A percentile compares a stretch with the other conserved stretches of the same genome.
These are phyloP conservation scores for Ascodesmis nigricans DNA, from an alignment of 495 filamentous ascomycete genomes.

Conservation along the genomic window DNA sequence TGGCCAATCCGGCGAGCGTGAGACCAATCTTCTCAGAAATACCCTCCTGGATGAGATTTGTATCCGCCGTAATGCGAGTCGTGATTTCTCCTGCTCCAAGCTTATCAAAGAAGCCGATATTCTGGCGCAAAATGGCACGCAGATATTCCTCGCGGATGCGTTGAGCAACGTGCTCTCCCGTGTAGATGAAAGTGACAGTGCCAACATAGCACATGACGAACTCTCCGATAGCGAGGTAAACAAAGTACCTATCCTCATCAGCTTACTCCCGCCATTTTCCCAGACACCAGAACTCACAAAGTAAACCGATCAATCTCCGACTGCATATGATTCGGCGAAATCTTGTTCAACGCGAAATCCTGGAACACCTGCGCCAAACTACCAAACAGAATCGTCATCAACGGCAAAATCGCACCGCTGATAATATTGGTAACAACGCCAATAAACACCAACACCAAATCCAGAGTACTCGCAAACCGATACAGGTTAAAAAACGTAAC, in stretches of 20 bases:
- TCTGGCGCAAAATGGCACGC: constrained; percentile 62
- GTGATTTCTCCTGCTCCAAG: constrained; percentile 82
- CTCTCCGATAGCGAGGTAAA: constrained; percentile 74
- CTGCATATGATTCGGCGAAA: constrained; percentile 34
- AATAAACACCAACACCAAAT: constrained; percentile 48
- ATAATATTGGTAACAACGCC: constrained; percentile 46
- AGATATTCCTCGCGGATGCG: constrained; percentile 76
- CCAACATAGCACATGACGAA: constrained; percentile 61
- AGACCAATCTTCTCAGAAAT: constrained; percentile 71
- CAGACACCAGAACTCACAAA: constrained; percentile 22
- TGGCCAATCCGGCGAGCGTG: constrained; percentile 48
- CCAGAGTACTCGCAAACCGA: constrained; percentile 55
- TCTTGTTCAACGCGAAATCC: constrained; percentile 30
- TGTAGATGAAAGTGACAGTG: constrained; percentile 82
- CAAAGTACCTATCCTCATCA: constrained; percentile 37
- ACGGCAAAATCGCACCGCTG: constrained; percentile 58
- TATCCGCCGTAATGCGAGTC: constrained; percentile 77
- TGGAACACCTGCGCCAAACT: constrained; percentile 48
- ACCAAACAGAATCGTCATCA: constrained; percentile 50
- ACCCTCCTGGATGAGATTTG: constrained; percentile 70
- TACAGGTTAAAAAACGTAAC: constrained; percentile 46
- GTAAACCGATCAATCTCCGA: constrained; percentile 39
- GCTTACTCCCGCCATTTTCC: neutral
- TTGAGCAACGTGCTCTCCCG: constrained; percentile 66
- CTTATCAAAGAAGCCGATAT: constrained; percentile 83